Percentiles rank a stretch among this genome's conserved stretches.
These are phyloP conservation scores for Plectosphaerella plurivora DNA, from an alignment of 2,329 filamentous ascomycete species.

Conservation along the genomic window DNA sequence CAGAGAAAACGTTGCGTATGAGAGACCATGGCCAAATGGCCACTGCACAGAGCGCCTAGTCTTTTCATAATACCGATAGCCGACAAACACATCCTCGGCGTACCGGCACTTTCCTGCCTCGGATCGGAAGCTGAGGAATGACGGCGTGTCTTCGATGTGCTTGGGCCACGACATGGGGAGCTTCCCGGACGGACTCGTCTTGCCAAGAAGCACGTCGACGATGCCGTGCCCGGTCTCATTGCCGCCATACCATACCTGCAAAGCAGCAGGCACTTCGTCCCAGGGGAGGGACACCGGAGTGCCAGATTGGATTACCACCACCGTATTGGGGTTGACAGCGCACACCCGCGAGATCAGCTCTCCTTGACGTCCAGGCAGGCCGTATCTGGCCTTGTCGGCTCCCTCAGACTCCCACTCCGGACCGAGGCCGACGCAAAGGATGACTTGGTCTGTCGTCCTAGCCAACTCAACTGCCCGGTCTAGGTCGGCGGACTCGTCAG, in stretches of 20 bases:
- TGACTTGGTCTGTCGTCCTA: conserved; percentile 53
- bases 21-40: conserved; percentile 61
- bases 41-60: not conserved
- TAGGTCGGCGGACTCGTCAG: conserved; percentile 15
- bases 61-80: conserved; percentile 65
- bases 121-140: conserved; percentile 61
- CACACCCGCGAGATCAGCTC: conserved; percentile 58
- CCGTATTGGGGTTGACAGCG: conserved; percentile 58
- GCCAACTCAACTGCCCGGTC: conserved; percentile 29
- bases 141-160: conserved; percentile 61
- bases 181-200: conserved; percentile 49
- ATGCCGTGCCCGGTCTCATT: conserved; percentile 18
- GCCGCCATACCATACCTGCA: conserved; percentile 21
- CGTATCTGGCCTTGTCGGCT: conserved; percentile 66
- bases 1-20: conserved; percentile 59
- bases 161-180: conserved; percentile 68
- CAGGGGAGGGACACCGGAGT: conserved; percentile 47
- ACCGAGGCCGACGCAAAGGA: conserved; percentile 53
- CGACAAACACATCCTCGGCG: conserved; percentile 69
- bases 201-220: conserved; percentile 50
- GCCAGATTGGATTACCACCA: conserved; percentile 53
- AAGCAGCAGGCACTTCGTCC: conserved; percentile 36
- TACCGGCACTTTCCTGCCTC: conserved; percentile 64
- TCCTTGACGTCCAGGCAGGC: conserved; percentile 53
- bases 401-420: conserved; percentile 72